Percentiles rank a stretch among this genome's conserved stretches.
phyloP scores from a whole-genome alignment of 176 grass and related monocot genomes.

The Tillandsia leiboldiana region DNA sequence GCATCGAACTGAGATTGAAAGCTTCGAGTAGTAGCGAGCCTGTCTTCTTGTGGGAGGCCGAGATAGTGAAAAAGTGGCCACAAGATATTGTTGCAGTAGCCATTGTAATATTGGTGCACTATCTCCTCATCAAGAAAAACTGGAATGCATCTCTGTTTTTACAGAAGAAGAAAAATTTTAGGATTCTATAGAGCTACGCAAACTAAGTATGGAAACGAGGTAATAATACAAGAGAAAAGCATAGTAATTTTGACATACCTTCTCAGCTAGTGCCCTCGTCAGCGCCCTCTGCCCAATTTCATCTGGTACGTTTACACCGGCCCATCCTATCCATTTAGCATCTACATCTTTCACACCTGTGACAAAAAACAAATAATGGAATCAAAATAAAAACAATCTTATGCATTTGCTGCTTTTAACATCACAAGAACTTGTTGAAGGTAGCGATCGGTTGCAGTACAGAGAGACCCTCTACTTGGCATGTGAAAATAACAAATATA shows the following conservation, averaged over 20 bases:
- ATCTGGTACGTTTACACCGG: conserved; percentile 89
- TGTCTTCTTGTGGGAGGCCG: conserved; percentile 91
- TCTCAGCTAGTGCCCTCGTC: conserved; percentile 79
- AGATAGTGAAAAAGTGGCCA: conserved; percentile 99
- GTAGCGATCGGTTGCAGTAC: no score
- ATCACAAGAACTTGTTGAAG: no score
- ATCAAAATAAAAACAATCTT: background rate
- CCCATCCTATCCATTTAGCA: conserved; percentile 99
- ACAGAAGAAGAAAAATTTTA: conserved; percentile 17
- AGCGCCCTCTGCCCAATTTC: conserved; percentile 87
- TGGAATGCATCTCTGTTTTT: conserved; percentile 87
- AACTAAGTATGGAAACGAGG: background rate
- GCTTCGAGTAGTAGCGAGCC: conserved; percentile 88
- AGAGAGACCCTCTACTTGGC: background rate
- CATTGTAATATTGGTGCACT: conserved; percentile 97
- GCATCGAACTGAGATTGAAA: conserved; percentile 93
- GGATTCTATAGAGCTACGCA: conserved; percentile 1
- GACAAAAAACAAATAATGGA: background rate
- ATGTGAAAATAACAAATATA: conserved; percentile 1
- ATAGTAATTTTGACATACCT: conserved; percentile 30
- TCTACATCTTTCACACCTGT: conserved; percentile 95
- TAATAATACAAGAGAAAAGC: conserved; percentile 4
- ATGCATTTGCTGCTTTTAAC: background rate
- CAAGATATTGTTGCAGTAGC: conserved; percentile 98
- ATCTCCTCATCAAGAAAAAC: conserved; percentile 99